A percentile compares a stretch with the other conserved stretches of the same genome.
phyloP scores from a whole-genome alignment of 495 filamentous ascomycete genomes.

The Tuber melanosporum region DNA sequence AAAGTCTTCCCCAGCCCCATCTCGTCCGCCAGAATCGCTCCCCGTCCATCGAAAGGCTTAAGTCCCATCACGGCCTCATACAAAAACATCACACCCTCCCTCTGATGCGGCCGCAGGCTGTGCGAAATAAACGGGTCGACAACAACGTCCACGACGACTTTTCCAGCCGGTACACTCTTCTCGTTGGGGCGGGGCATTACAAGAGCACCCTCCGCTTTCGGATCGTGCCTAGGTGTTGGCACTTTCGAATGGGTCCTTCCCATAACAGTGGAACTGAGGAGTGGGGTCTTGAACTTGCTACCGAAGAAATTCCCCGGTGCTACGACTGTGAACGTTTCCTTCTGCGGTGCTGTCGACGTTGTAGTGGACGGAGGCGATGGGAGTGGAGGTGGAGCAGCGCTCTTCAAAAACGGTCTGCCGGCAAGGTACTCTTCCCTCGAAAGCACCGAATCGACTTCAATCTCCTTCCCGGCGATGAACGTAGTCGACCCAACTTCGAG shows the following conservation, averaged over 20 bases:
- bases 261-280: constrained; percentile 53
- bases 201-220: constrained; percentile 54
- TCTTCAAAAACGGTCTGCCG: constrained; percentile 49
- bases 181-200: constrained; percentile 56
- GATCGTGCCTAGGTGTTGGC: constrained; percentile 62
- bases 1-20: constrained; percentile 79
- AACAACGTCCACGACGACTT: constrained; percentile 70
- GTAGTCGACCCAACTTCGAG: constrained; percentile 59
- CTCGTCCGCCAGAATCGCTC: constrained; percentile 73
- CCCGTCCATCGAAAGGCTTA: constrained; percentile 62
- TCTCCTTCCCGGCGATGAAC: constrained; percentile 63
- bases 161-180: constrained; percentile 45
- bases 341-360: not conserved
- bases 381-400: not conserved
- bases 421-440: constrained; percentile 58
- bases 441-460: constrained; percentile 65
- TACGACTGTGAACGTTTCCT: constrained; percentile 17
- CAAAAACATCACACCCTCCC: constrained; percentile 68
- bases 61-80: constrained; percentile 85
- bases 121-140: constrained; percentile 65
- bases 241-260: constrained; percentile 44
- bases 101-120: constrained; percentile 66
- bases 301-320: constrained; percentile 26
- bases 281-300: constrained; percentile 54
- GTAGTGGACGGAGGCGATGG: not conserved